These are phyloP conservation scores for Dendryphion nanum DNA, from an alignment of 2,329 filamentous ascomycete species.

Conservation along the genomic window DNA sequence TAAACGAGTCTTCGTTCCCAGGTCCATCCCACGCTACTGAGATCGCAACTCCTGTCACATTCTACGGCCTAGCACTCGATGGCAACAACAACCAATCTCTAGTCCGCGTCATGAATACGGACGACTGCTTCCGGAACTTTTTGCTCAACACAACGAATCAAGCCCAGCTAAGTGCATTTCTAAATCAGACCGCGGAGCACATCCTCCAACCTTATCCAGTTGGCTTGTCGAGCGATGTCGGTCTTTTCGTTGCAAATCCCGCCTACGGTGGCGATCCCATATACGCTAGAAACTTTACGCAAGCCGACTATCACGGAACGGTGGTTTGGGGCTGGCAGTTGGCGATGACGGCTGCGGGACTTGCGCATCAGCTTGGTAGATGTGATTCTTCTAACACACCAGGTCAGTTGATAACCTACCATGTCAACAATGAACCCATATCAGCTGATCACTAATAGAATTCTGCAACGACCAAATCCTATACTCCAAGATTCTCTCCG, in stretches of 20 bases:
- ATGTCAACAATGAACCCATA: neutral
- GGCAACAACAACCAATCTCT: conserved; percentile 50
- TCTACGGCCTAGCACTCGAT: conserved; percentile 58
- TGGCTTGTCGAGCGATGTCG: conserved; percentile 56
- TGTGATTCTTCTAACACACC: conserved; percentile 39
- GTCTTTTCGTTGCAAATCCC: conserved; percentile 61
- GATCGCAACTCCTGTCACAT: conserved; percentile 48
- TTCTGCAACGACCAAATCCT: conserved; percentile 53
- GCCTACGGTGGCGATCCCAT: conserved; percentile 52
- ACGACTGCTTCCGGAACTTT: conserved; percentile 64
- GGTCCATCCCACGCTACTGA: conserved; percentile 45
- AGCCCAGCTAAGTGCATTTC: conserved; percentile 54
- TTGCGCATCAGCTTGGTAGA: conserved; percentile 57
- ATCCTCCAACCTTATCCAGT: conserved; percentile 59
- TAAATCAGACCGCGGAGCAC: conserved; percentile 58
- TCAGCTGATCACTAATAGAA: neutral
- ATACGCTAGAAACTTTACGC: conserved; percentile 52
- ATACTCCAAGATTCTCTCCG: conserved; percentile 44
- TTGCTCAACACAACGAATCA: conserved; percentile 61
- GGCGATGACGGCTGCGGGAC: conserved; percentile 62
- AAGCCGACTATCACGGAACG: conserved; percentile 61
- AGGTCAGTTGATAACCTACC: conserved; percentile 4
- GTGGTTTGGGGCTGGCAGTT: conserved; percentile 67
- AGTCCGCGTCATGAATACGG: conserved; percentile 62
- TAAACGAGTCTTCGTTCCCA: conserved; percentile 42